Percentiles rank a stretch among this genome's conserved stretches.
These are phyloP conservation scores for Schizophyllum commune DNA, from an alignment of 1,284 basidiomycete species.

Conservation along the genomic window DNA sequence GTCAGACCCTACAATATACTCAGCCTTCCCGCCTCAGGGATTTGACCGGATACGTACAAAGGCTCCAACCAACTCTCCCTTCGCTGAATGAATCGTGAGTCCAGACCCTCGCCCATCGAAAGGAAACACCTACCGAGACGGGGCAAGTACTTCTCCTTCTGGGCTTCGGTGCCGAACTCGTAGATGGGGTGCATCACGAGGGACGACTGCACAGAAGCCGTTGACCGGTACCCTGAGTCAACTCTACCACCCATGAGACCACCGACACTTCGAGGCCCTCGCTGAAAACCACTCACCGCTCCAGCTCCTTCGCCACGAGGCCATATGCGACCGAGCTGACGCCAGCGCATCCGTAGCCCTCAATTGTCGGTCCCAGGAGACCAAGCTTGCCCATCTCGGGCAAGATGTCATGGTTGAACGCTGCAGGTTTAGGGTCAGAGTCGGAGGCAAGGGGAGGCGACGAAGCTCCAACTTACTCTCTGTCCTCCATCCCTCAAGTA, in stretches of 20 bases:
- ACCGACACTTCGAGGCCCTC: neutral
- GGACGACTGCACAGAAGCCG: conserved; percentile 93
- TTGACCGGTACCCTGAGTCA: conserved; percentile 94
- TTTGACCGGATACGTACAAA: no score
- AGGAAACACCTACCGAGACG: conserved; percentile 52
- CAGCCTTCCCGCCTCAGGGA: no score
- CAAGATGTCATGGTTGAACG: conserved; percentile 74
- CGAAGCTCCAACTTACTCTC: no score
- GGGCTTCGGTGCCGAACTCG: conserved; percentile 84
- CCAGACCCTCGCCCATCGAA: neutral
- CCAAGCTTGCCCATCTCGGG: conserved; percentile 89
- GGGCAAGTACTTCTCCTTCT: conserved; percentile 90
- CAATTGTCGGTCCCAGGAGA: conserved; percentile 77
- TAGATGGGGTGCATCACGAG: conserved; percentile 98
- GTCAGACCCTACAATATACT: conserved; percentile 68
- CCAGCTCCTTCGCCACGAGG: conserved; percentile 88
- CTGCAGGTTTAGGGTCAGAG: no score
- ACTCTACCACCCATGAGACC: conserved; percentile 41
- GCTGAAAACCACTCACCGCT: conserved; percentile 45
- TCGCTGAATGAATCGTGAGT: conserved; percentile 40
- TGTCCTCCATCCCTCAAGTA: conserved; percentile 81
- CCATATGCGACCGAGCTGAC: conserved; percentile 89
- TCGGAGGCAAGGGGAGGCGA: neutral
- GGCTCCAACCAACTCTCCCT: conserved; percentile 85
- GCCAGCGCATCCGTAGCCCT: conserved; percentile 95